Base-by-base conservation (phyloP, 192 early-diverging fungal genomes). In the Backusella macrospora region DNA sequence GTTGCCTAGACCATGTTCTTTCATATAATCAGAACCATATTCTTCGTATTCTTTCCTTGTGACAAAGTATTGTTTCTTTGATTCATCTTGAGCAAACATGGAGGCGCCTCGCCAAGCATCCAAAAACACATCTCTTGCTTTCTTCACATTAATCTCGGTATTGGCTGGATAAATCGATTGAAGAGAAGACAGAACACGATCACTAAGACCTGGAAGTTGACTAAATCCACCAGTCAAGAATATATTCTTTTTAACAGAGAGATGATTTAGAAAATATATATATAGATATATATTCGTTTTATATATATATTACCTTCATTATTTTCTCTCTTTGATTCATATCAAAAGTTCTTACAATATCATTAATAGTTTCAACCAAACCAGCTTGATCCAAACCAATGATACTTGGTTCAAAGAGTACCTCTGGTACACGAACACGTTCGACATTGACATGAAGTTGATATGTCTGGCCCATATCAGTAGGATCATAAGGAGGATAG, bases 381-480 rank as follows among this genome's bases (percentile, higher is more conserved):
- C 96, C 96, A 2, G 96, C 92, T 76, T 96, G 93, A 75, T 97
- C 95, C 3, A 96, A 80, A 16, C 96, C 96, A 48, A 92, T 80
- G 23, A 96, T 91, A 12, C 85, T 83, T 5, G 96, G 96, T 47
- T 96, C 93, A 85, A 97, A 97, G n/a, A 96, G 76, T 1, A 88
- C 90, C 80, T 97, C 96, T 2, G 95, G 94, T 44, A 96, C 94
- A 13, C 94, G 81, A 29, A 93, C 90, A 43, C 94, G 89, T 80
- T 97, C 96, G n/a, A 97, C 85, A 75, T 97, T 97, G 39, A 96
- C 78, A 77, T 95, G 95, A 6, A 97, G 79, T 73, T 96, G 95
- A 81, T 94, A 91, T 38, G 86, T 84, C 63, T 91, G 91, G 0
- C 85, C 87, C 6, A 86, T 81, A 62, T 89, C 89, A 10, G 86